phyloP scores from a whole-genome alignment of 495 filamentous ascomycete species.

The Poronia punctata region DNA sequence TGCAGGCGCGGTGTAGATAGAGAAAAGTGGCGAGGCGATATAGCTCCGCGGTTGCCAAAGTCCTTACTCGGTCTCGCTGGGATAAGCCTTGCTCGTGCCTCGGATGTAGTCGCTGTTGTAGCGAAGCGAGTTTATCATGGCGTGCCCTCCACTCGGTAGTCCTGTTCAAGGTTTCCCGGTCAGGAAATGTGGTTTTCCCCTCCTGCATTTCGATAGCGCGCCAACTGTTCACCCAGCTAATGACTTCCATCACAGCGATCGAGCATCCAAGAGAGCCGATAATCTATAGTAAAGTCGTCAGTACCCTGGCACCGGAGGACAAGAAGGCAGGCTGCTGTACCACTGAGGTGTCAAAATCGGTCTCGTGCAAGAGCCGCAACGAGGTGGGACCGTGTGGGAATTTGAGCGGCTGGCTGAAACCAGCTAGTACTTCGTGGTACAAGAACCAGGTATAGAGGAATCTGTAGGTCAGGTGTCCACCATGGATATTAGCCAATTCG shows the following conservation, averaged over 20 bases:
- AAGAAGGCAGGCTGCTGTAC: slow-evolving; percentile 7
- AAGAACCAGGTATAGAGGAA: slow-evolving; percentile 32
- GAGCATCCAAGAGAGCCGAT: slow-evolving; percentile 32
- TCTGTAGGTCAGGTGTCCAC: slow-evolving; percentile 18
- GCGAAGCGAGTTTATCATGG: slow-evolving; percentile 15
- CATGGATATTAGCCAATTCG: slow-evolving; percentile 17
- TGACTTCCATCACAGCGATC: slow-evolving; percentile 27
- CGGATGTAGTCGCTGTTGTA: slow-evolving; percentile 21
- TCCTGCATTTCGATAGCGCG: slow-evolving; percentile 21
- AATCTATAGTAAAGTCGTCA: slow-evolving; percentile 20
- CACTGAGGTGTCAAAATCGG: slow-evolving; percentile 23
- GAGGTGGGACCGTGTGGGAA: slow-evolving; percentile 19
- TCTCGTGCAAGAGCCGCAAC: slow-evolving; percentile 19
- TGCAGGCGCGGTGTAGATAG: slow-evolving; percentile 24
- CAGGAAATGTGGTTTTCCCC: slow-evolving; percentile 4
- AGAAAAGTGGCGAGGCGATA: slow-evolving; percentile 27
- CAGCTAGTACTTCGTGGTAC: slow-evolving; percentile 29
- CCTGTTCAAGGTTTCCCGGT: slow-evolving; percentile 13
- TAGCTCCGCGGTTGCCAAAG: slow-evolving; percentile 26
- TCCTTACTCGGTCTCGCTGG: slow-evolving; percentile 16
- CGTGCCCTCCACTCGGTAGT: slow-evolving; percentile 18
- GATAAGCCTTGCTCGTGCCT: slow-evolving; percentile 12
- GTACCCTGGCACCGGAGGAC: background rate
- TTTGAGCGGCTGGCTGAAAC: slow-evolving; percentile 25
- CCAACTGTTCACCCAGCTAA: slow-evolving; percentile 23